Evolutionary conservation across 2,329 filamentous ascomycete genomes (phyloP), one percentile per base, ranked within the genome.

Genomic region (Geosmithia putterillii): DNA sequence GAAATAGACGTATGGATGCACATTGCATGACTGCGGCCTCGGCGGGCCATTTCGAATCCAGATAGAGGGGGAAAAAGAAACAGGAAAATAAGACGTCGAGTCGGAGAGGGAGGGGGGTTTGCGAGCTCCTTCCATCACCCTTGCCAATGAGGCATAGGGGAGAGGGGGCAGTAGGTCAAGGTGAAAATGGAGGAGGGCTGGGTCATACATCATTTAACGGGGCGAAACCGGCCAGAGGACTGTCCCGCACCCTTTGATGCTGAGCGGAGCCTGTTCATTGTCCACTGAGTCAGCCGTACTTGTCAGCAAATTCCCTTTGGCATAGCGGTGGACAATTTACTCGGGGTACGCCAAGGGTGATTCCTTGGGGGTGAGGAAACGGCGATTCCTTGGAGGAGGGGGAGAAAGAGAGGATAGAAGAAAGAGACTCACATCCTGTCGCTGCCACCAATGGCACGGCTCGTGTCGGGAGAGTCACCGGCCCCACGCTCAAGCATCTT

Each of bases 351-450:
- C n/a, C n/a, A 79, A 59, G 81, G 82, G 76, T 61, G 75, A 52
- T 83, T 83, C 82, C 85, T 90, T 89, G 87, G n/a, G n/a, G n/a
- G n/a, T 83, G 81, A 85, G 78, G 79, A 83, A 81, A 77, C 71
- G 73, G 41, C 41, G 47, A 42, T 51, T 51, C 49, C 62, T 58
- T 65, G 63, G 32, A 32, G 28, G 28, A 32, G 28, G 28, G 28
- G 28, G 28, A 15, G 28, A 67, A 74, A 25, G 40, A 34, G 40
- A 22, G 40, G 37, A 22, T n/a, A 19, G 36, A 35, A 14, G 19
- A 48, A 49, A 49, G 72, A 74, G 70, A 94, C 88, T 95, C 86
- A 95, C 88, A 95, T 94, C 85, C 87, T 83, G 72, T 87, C 83
- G 74, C 81, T 86, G 69, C 81, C 81, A 64, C 81, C 82, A 60